A percentile compares a stretch with the other conserved stretches of the same genome.
phyloP scores from a whole-genome alignment of 2,329 filamentous ascomycete species.

The Fusarium piperis region DNA sequence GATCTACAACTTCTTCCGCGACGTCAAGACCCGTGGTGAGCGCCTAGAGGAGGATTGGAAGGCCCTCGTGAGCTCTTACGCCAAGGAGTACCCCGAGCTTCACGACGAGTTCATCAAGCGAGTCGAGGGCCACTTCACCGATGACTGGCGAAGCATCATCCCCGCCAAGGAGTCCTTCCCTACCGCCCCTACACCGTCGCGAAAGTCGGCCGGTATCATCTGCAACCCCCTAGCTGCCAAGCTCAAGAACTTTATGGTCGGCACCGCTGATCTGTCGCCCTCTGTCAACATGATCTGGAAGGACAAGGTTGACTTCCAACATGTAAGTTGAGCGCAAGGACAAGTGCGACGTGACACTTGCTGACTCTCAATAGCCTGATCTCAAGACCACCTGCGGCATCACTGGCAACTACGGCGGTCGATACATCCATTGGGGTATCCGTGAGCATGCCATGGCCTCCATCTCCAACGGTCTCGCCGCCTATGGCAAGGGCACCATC shows the following conservation, averaged over 20 bases:
- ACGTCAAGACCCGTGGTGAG: slow-evolving; percentile 54
- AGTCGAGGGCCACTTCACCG: slow-evolving; percentile 57
- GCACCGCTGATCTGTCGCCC: slow-evolving; percentile 62
- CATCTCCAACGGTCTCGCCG: slow-evolving; percentile 68
- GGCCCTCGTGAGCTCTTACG: slow-evolving; percentile 53
- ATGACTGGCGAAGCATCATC: slow-evolving; percentile 60
- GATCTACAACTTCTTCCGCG: slow-evolving; percentile 61
- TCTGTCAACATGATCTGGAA: slow-evolving; percentile 67
- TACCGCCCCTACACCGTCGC: slow-evolving; percentile 57
- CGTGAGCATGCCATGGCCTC: slow-evolving; percentile 70
- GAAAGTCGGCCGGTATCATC: slow-evolving; percentile 59
- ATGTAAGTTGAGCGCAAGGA: slow-evolving; percentile 39
- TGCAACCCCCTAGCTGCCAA: slow-evolving; percentile 62
- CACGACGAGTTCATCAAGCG: slow-evolving; percentile 58
- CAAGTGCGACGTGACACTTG: neutral
- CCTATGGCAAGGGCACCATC: slow-evolving; percentile 64
- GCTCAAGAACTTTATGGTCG: slow-evolving; percentile 61
- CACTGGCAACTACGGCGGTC: slow-evolving; percentile 63
- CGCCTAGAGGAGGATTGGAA: slow-evolving; percentile 59
- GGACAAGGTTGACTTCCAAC: slow-evolving; percentile 60
- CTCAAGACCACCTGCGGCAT: slow-evolving; percentile 56
- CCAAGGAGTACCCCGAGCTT: slow-evolving; percentile 58
- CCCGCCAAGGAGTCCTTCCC: slow-evolving; percentile 56
- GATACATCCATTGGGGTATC: slow-evolving; percentile 69
- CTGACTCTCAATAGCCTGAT: slow-evolving; percentile 43